Base-by-base conservation (phyloP, 805 yeast genomes). In the Lipomyces anomalus region DNA sequence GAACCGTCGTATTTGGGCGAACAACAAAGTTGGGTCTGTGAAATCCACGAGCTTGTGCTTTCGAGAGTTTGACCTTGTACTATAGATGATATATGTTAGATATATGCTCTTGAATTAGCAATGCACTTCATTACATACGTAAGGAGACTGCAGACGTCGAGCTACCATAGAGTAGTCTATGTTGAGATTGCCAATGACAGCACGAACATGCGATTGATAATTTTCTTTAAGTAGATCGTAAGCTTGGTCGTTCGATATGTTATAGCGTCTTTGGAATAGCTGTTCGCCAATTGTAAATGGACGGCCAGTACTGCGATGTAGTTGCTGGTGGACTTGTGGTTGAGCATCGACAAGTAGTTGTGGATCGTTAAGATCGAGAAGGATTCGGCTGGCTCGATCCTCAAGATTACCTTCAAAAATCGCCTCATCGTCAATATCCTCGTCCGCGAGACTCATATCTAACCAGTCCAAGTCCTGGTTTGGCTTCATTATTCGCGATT, bases 161-260 rank as follows among this genome's bases (percentile, higher is more conserved):
- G 98, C 97, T 1, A 95, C 95, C 57, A 80, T 73, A 0, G 97
- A 78, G 63, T 92, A 98, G 59, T 92, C 97, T 52, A 92, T 88
- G 41, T 78, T 81, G 52, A 92, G 71, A 55, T 90, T 86, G 37
- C 97, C 95, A 58, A 92, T 80, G 4, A 95, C 94, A 2, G 95
- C 79, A 63, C 98, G 80, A 30, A 90, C 85, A 69, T 86, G 90
- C 33, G 94, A 79, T 62, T 88, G 95, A 62, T 89, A 88, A 58
- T 87, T 89, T 46, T 80, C 84, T 59, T 83, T 84, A 55, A 92
- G 70, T 43, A 82, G 67, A 47, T 86, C 95, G 63, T 92, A 92
- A 35, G 82, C 84, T 36, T 76, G 74, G 64, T 92, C 98, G 65
- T 92, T 92, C 5, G 97, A 88, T 33, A 90, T 74, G 62, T 85